Percentiles rank a stretch among this genome's conserved stretches.
Evolutionary conservation across 352 stramenopile genomes (phyloP).

Genomic region (Phytophthora melonis): DNA sequence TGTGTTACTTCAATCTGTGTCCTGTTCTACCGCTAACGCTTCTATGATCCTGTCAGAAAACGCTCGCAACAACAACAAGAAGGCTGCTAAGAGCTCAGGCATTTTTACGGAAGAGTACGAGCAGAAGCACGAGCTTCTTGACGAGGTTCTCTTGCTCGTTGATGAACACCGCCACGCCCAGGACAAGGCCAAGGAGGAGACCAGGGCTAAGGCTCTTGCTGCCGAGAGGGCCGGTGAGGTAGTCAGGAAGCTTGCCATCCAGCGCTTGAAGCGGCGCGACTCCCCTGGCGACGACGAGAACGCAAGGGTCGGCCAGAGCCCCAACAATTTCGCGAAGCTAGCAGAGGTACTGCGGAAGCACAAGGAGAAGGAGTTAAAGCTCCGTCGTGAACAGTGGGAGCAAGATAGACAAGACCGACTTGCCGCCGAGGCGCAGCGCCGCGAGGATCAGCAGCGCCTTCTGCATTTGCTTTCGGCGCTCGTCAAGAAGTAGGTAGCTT

Average conservation of each 20-base stretch:
- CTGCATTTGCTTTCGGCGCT: background rate
- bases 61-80: too few relatives aligned
- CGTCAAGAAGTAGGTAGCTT: background rate
- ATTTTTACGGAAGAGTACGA: background rate
- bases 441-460: background rate
- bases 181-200: background rate
- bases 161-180: background rate
- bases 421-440: background rate
- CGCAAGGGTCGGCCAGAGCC: background rate
- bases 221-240: background rate
- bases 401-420: background rate
- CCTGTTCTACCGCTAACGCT: too few relatives aligned
- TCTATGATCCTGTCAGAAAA: too few relatives aligned
- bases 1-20: background rate
- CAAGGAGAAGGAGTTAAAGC: background rate
- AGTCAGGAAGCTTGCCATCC: background rate
- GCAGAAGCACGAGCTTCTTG: background rate
- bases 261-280: background rate
- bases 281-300: background rate
- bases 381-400: background rate
- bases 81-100: too few relatives aligned
- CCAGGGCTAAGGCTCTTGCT: background rate
- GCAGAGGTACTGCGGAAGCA: background rate
- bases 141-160: background rate
- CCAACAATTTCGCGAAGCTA: background rate